These are phyloP conservation scores for Mortierella antarctica DNA, from an alignment of 192 early-diverging fungal genomes.

Conservation along the genomic window DNA sequence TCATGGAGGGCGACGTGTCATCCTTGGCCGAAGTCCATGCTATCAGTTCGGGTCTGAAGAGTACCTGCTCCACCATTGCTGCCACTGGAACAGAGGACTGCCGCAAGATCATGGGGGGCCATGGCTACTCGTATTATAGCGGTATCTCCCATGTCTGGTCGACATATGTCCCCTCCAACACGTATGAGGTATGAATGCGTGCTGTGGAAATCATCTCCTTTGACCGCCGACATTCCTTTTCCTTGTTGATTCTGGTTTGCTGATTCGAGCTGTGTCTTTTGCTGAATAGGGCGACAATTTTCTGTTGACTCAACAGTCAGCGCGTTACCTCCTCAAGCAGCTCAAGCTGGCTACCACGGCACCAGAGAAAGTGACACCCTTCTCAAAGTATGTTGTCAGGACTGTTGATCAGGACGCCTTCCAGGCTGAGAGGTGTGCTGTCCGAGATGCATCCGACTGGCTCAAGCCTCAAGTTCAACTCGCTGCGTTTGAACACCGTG, in stretches of 20 bases:
- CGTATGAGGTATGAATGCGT: slow-evolving; percentile 59
- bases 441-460: slow-evolving; percentile 37
- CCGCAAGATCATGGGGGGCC: slow-evolving; percentile 77
- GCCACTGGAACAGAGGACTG: slow-evolving; percentile 76
- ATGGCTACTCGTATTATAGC: slow-evolving; percentile 77
- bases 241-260: not conserved
- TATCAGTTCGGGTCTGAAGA: slow-evolving; percentile 74
- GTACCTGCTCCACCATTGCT: slow-evolving; percentile 65
- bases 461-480: slow-evolving; percentile 68
- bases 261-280: not conserved
- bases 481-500: slow-evolving; percentile 75
- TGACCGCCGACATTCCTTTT: not conserved
- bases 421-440: slow-evolving; percentile 33
- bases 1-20: slow-evolving; percentile 61
- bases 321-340: slow-evolving; percentile 76
- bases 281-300: slow-evolving; percentile 75
- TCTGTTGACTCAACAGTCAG: slow-evolving; percentile 74
- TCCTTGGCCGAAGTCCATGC: slow-evolving; percentile 75
- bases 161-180: slow-evolving; percentile 70
- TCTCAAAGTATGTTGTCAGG: slow-evolving; percentile 48
- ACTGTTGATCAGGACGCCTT: slow-evolving; percentile 29
- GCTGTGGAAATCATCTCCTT: slow-evolving; percentile 61
- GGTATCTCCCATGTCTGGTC: slow-evolving; percentile 73
- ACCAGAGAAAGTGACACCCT: slow-evolving; percentile 39
- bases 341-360: slow-evolving; percentile 58